Percentiles rank a stretch among this genome's conserved stretches.
Conservation (phyloP, 23 red algal species). For the Gracilaria gracilis region DNA sequence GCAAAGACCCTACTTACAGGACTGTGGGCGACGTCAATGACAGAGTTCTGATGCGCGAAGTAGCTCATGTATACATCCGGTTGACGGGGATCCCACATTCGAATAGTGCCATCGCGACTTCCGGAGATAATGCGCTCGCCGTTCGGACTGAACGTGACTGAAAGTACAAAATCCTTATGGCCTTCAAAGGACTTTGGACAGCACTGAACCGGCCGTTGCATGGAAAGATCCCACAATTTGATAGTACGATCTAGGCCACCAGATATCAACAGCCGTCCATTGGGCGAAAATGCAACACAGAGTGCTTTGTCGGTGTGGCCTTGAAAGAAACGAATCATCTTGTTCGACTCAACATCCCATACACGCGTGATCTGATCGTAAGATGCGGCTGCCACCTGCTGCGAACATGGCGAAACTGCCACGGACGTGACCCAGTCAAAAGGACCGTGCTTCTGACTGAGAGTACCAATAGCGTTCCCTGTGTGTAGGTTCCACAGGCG, state of each 20-base stretch:
- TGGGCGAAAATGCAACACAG: slow-evolving; percentile 87
- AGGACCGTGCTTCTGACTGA: slow-evolving; percentile 59
- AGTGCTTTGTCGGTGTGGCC: slow-evolving; percentile 85
- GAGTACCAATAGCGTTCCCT: slow-evolving; percentile 62
- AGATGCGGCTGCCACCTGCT: slow-evolving; percentile 86
- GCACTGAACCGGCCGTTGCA: slow-evolving; percentile 11
- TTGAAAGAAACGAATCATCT: slow-evolving; percentile 69
- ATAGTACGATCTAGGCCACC: slow-evolving; percentile 88
- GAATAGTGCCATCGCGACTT: slow-evolving; percentile 83
- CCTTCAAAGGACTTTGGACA: slow-evolving; percentile 77
- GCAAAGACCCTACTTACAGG: slow-evolving; percentile 63
- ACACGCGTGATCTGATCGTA: slow-evolving; percentile 88
- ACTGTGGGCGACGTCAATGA: slow-evolving; percentile 80
- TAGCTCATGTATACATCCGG: slow-evolving; percentile 63
- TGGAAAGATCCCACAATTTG: slow-evolving; percentile 89
- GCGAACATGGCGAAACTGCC: slow-evolving; percentile 63
- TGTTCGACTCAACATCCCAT: slow-evolving; percentile 75
- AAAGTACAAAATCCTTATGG: slow-evolving; percentile 88
- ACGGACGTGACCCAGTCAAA: slow-evolving; percentile 91
- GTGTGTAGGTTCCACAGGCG: slow-evolving; percentile 83
- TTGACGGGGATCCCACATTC: slow-evolving; percentile 84
- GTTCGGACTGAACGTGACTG: slow-evolving; percentile 81
- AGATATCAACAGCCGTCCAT: slow-evolving; percentile 75
- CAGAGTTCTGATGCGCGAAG: slow-evolving; percentile 87
- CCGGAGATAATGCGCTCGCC: slow-evolving; percentile 83